These are phyloP conservation scores for Fusarium decemcellulare DNA, from an alignment of 2,329 filamentous ascomycete genomes.

Conservation along the genomic window DNA sequence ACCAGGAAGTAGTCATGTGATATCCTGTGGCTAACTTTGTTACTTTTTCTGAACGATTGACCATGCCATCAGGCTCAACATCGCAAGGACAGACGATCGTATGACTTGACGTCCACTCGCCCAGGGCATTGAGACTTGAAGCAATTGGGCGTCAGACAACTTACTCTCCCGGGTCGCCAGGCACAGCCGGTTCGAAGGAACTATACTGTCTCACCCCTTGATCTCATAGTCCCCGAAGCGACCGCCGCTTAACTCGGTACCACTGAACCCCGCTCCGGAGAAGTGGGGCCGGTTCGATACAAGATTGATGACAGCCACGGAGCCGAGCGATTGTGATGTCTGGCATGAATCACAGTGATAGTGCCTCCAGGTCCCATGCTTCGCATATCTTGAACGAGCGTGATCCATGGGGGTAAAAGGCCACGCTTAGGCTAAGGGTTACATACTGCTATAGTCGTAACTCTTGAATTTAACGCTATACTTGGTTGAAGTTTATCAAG, in stretches of 20 bases:
- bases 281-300: conserved; percentile 25
- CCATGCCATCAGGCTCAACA: too few species aligned
- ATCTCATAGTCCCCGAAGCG: neutral
- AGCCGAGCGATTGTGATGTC: conserved; percentile 2
- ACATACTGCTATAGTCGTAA: too few species aligned
- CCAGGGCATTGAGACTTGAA: neutral
- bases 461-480: too few species aligned
- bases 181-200: too few species aligned
- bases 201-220: too few species aligned
- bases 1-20: neutral
- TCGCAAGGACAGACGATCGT: neutral
- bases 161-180: too few species aligned
- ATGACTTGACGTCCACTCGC: neutral
- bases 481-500: too few species aligned
- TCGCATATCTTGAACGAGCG: too few species aligned
- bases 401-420: too few species aligned
- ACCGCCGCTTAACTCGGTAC: conserved; percentile 3
- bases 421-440: too few species aligned
- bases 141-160: neutral
- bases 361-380: too few species aligned
- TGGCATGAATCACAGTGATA: too few species aligned
- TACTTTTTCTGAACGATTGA: neutral
- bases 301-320: neutral
- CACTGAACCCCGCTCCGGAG: conserved; percentile 19
- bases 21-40: conserved; percentile 3